phyloP scores from a whole-genome alignment of 208 protist species.

The Acanthamoeba triangularis region DNA sequence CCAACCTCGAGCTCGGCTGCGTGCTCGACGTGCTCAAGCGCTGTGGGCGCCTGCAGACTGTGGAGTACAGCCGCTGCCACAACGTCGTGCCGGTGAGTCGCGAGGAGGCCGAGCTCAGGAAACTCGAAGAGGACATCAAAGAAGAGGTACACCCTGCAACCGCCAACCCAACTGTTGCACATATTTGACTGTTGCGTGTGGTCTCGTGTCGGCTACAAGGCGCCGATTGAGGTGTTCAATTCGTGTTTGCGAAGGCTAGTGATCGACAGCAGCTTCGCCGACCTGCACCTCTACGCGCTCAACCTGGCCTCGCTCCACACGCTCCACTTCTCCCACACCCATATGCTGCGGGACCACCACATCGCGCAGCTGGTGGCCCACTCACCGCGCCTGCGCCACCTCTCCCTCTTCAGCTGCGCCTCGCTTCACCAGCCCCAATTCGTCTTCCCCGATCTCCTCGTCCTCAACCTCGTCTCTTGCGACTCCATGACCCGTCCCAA shows the following conservation, averaged over 20 bases:
- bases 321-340: conserved; percentile 24
- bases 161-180: no score
- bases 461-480: conserved; percentile 11
- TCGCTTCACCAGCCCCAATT: neutral
- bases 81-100: neutral
- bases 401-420: conserved; percentile 50
- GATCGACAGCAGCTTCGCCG: conserved; percentile 30
- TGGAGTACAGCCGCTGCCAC: conserved; percentile 55
- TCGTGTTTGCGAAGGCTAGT: neutral
- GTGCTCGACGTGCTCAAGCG: neutral
- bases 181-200: neutral
- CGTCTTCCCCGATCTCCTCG: neutral
- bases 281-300: conserved; percentile 22
- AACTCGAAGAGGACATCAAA: conserved; percentile 1
- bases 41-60: conserved; percentile 11
- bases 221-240: neutral
- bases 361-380: neutral
- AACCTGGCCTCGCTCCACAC: neutral
- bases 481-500: neutral
- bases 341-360: conserved; percentile 16
- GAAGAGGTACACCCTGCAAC: neutral
- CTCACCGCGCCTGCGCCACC: neutral
- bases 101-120: conserved; percentile 13
- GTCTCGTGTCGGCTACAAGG: neutral
- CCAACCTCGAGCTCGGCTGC: conserved; percentile 46